Base-by-base conservation (phyloP, 2,329 filamentous ascomycete species). In the Stagonosporopsis rhizophila region DNA sequence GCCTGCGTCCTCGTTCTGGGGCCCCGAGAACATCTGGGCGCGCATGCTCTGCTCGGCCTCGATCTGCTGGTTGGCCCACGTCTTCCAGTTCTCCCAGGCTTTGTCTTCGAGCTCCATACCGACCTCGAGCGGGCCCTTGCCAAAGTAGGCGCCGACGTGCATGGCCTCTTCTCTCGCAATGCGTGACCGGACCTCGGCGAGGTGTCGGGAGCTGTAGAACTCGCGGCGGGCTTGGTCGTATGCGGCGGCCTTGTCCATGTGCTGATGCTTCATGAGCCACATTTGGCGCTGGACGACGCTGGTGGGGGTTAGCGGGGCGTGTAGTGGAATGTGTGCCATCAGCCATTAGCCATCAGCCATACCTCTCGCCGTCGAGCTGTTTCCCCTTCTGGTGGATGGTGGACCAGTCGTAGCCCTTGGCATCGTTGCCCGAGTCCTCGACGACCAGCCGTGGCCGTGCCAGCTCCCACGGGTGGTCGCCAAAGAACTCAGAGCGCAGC, bases 391-490 rank as follows among this genome's bases (percentile, higher is more conserved):
- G 95, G 67, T 83, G 80, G 65, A 96, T 76, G 22, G 83, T 87
- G 66, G 88, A 90, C 94, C 94, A 98, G 76, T 97, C 87, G 68
- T 87, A 87, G 51, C 79, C 81, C 74, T 89, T 85, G 47, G 86
- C 82, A 71, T 99, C 94, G 72, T 89, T 90, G 49, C 95, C 95
- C 69, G 94, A 89, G 65, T 87, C 82, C 78, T 99, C 95, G 9
- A 98, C 79, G 42, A 99, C 81, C 56, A 96, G 83, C 65, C 91
- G 85, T 51, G 95, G 95, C 60, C 94, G 85, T 17, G 95, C 95
- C 71, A 99, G 80, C 78, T 99, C 95, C 95, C 95, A 99, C 5
- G 95, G 95, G 75, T 99, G 95, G 76, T 99, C 94, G 70, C 84
- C 87, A 81, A 91, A 99, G 80, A 98, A 99, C 25, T 88, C 86